phyloP scores from a whole-genome alignment of 2,329 filamentous ascomycete genomes.

The Calonectria ilicicola region DNA sequence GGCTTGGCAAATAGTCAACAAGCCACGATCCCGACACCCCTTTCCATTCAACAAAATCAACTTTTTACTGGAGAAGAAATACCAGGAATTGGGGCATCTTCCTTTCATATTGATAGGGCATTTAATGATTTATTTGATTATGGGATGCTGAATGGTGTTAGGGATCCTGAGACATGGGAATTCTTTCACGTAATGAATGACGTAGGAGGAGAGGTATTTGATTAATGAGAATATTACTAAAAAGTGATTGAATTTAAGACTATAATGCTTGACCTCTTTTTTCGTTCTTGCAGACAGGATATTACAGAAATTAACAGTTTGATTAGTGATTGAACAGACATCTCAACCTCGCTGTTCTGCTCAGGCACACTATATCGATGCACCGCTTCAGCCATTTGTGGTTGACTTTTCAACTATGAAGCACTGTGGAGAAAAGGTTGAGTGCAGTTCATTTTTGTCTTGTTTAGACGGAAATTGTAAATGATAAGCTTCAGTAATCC shows the following conservation, averaged over 20 bases:
- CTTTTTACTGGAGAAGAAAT: not conserved
- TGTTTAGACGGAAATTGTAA: too few relatives aligned
- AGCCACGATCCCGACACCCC: not conserved
- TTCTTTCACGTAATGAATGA: conserved; percentile 2
- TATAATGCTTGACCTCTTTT: too few relatives aligned
- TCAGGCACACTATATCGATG: too few relatives aligned
- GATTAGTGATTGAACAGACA: too few relatives aligned
- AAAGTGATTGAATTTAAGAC: not conserved
- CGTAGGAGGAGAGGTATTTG: not conserved
- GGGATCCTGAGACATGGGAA: conserved; percentile 24
- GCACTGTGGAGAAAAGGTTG: too few relatives aligned
- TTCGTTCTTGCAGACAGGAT: too few relatives aligned
- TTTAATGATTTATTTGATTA: conserved; percentile 23
- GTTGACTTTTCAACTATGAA: too few relatives aligned
- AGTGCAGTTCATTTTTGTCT: too few relatives aligned
- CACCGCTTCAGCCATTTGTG: too few relatives aligned
- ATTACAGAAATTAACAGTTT: too few relatives aligned
- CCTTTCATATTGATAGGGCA: conserved; percentile 7
- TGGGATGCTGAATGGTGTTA: conserved; percentile 19
- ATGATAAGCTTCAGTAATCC: not conserved
- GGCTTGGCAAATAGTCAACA: not conserved
- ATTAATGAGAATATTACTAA: not conserved
- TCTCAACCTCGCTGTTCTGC: too few relatives aligned
- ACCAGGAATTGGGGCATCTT: not conserved
- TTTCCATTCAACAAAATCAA: not conserved